Percentiles rank a stretch among this genome's conserved stretches.
phyloP scores from a whole-genome alignment of 371 early-diverging fungal species.

The Mucor circinelloides region DNA sequence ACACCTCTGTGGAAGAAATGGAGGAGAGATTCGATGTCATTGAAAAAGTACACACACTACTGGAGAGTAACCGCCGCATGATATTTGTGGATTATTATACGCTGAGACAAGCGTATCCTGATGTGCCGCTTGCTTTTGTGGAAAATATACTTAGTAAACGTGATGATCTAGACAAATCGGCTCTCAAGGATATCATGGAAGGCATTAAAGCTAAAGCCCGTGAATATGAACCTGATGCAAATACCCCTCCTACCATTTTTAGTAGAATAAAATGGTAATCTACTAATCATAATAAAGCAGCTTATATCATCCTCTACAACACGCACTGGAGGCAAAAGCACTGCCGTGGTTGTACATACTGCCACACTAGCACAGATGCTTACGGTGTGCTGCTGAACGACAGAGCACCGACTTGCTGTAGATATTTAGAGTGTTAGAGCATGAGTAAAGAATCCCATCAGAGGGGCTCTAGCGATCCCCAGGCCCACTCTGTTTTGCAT shows the following conservation, averaged over 20 bases:
- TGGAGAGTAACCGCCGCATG: conserved; percentile 66
- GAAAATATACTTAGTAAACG: conserved; percentile 77
- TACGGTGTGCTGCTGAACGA: too few relatives aligned
- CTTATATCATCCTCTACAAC: too few relatives aligned
- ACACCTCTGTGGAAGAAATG: conserved; percentile 65
- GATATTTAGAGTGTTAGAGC: too few relatives aligned
- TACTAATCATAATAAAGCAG: too few relatives aligned
- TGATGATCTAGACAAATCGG: conserved; percentile 78
- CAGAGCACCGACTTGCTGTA: too few relatives aligned
- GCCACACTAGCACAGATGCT: too few relatives aligned
- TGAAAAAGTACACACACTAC: conserved; percentile 70
- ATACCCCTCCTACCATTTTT: conserved; percentile 54
- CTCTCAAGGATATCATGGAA: conserved; percentile 80
- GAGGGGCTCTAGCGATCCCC: too few relatives aligned
- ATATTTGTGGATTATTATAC: conserved; percentile 80
- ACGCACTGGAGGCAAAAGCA: too few relatives aligned
- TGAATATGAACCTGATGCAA: conserved; percentile 59
- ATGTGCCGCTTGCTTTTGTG: conserved; percentile 77
- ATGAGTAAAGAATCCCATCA: too few relatives aligned
- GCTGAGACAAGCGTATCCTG: conserved; percentile 78
- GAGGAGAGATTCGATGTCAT: conserved; percentile 75
- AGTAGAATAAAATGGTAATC: conserved; percentile 56
- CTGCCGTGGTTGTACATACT: too few relatives aligned
- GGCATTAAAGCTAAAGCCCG: conserved; percentile 69
- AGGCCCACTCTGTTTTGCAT: background rate